These are phyloP conservation scores for Grammothele lineata DNA, from an alignment of 768 basidiomycete genomes.

Conservation along the genomic window DNA sequence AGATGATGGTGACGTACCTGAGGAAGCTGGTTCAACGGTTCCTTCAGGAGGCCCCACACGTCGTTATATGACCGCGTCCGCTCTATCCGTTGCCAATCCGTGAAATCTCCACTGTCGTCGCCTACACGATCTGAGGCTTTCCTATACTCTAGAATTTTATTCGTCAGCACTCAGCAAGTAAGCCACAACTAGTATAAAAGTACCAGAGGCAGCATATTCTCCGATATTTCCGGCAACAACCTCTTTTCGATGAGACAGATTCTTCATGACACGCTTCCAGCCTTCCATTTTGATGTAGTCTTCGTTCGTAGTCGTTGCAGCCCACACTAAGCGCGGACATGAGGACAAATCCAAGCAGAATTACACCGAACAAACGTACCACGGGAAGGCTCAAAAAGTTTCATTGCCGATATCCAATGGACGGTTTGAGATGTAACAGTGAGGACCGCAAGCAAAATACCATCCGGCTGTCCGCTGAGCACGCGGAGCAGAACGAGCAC, in stretches of 20 bases:
- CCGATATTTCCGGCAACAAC: conserved; percentile 62
- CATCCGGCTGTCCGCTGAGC: conserved; percentile 58
- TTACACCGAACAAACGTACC: neutral
- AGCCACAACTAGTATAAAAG: neutral
- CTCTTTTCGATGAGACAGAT: conserved; percentile 64
- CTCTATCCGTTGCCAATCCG: conserved; percentile 7
- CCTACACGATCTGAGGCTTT: conserved; percentile 27
- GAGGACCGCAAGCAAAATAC: conserved; percentile 50
- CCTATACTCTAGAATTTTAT: conserved; percentile 27
- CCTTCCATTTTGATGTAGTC: conserved; percentile 64
- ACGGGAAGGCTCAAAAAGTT: too few species aligned
- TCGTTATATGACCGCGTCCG: conserved; percentile 18
- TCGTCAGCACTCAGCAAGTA: neutral
- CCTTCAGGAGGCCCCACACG: conserved; percentile 41
- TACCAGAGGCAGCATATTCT: conserved; percentile 48
- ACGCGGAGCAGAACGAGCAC: conserved; percentile 54
- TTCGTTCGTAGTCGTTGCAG: conserved; percentile 57
- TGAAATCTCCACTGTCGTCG: conserved; percentile 34
- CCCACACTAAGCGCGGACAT: conserved; percentile 65
- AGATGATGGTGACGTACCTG: conserved; percentile 38
- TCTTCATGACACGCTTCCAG: conserved; percentile 51
- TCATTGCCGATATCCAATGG: conserved; percentile 2
- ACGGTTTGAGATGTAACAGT: conserved; percentile 34
- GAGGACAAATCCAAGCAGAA: neutral
- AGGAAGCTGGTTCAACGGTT: conserved; percentile 53